phyloP scores from a whole-genome alignment of 148 eudicot species.

The Silene conica region DNA sequence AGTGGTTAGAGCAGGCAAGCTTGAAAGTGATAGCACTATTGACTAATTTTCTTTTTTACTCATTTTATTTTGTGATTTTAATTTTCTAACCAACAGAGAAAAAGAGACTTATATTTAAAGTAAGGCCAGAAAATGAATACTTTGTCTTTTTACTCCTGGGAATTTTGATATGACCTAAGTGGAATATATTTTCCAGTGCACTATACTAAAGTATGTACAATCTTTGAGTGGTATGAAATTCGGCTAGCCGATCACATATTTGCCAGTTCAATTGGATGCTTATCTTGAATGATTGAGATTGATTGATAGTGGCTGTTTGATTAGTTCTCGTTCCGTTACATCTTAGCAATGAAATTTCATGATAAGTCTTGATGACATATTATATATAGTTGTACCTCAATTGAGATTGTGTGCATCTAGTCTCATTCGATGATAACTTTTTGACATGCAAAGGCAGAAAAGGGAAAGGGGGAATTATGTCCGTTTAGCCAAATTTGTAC shows the following conservation, averaged over 20 bases:
- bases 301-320: conserved; percentile 25
- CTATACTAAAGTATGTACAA: conserved; percentile 23
- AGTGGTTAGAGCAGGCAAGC: conserved; percentile 4
- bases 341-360: conserved; percentile 3
- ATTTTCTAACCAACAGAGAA: neutral
- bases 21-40: conserved; percentile 6
- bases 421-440: conserved; percentile 19
- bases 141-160: conserved; percentile 24
- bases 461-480: conserved; percentile 14
- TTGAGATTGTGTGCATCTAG: conserved; percentile 17
- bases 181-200: conserved; percentile 25
- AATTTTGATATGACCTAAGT: conserved; percentile 19
- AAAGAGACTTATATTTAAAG: neutral
- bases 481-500: conserved; percentile 18
- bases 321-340: conserved; percentile 13
- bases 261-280: conserved; percentile 26
- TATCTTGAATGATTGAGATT: conserved; percentile 28
- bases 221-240: conserved; percentile 18
- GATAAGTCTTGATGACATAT: conserved; percentile 14
- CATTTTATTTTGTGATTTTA: neutral
- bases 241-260: conserved; percentile 17
- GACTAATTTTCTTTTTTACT: neutral
- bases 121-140: conserved; percentile 13
- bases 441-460: conserved; percentile 14
- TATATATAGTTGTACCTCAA: conserved; percentile 21